Evolutionary conservation across 345 rosid species (phyloP).

Genomic region (Brassica nigra): DNA sequence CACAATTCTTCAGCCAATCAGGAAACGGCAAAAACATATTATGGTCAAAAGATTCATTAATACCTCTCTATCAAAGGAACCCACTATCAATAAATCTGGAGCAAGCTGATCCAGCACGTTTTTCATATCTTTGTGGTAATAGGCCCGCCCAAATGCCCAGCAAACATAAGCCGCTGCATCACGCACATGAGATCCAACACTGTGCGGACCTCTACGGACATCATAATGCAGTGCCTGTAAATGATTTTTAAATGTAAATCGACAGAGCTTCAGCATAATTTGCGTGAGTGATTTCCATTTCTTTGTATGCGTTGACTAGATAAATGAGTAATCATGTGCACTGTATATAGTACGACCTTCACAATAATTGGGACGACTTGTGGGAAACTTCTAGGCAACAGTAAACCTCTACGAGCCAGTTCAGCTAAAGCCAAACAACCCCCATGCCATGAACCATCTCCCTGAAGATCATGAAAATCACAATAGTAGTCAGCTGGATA

Average conservation of each 20-base stretch:
- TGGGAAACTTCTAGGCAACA: conserved; percentile 86
- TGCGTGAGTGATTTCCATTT: not conserved
- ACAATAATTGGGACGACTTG: conserved; percentile 80
- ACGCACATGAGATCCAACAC: conserved; percentile 98
- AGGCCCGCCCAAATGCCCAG: conserved; percentile 99
- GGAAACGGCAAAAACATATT: conserved; percentile 16
- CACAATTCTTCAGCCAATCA: conserved; percentile 10
- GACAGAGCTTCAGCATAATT: conserved; percentile 1
- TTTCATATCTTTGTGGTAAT: conserved; percentile 84
- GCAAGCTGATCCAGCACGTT: conserved; percentile 78
- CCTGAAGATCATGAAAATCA: conserved; percentile 54
- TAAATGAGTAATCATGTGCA: conserved; percentile 15
- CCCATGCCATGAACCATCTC: conserved; percentile 99
- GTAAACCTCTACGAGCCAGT: conserved; percentile 92
- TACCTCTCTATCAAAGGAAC: conserved; percentile 96
- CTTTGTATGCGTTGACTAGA: conserved; percentile 13
- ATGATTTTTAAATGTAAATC: conserved; percentile 30
- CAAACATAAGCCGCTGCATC: conserved; percentile 99
- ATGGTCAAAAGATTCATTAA: conserved; percentile 24
- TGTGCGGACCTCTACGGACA: conserved; percentile 96
- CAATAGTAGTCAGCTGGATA: conserved; percentile 16
- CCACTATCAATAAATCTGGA: conserved; percentile 86
- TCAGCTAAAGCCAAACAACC: conserved; percentile 97
- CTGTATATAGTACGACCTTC: conserved; percentile 57
- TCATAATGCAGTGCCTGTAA: conserved; percentile 94